Evolutionary conservation across 169 alveolate species (phyloP).

Genomic region (Amoebophrya sp.): DNA sequence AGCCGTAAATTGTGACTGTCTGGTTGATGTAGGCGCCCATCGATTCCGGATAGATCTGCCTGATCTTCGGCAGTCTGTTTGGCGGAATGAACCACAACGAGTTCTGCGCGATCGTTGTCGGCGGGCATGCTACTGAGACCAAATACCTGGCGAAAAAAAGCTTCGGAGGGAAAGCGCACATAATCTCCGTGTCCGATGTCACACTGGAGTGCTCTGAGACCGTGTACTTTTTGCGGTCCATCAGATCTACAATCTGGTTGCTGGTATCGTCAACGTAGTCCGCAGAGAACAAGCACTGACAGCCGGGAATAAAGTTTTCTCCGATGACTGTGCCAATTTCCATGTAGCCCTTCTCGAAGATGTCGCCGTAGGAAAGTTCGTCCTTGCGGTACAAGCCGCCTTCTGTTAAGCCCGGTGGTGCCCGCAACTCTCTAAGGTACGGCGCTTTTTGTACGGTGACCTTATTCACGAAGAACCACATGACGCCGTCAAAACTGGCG

Average conservation of each 20-base stretch:
- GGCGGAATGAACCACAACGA: background rate
- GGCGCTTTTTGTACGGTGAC: background rate
- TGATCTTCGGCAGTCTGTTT: background rate
- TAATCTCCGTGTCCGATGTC: background rate
- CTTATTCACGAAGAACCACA: conserved; percentile 10
- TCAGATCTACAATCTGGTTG: conserved; percentile 4
- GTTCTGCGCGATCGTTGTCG: conserved; percentile 23
- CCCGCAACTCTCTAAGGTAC: background rate
- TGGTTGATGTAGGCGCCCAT: background rate
- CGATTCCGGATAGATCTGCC: background rate
- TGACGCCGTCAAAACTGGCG: background rate
- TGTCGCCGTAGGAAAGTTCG: background rate
- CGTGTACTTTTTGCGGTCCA: background rate
- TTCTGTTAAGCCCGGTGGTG: background rate
- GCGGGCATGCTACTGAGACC: background rate
- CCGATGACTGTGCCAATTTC: background rate
- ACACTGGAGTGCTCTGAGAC: background rate
- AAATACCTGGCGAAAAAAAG: background rate
- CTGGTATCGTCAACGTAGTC: background rate
- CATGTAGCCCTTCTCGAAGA: conserved; percentile 26
- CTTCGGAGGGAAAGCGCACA: conserved; percentile 18
- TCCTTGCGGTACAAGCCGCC: conserved; percentile 10
- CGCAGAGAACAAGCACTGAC: background rate
- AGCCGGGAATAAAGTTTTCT: background rate
- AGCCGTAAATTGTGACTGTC: background rate